Conservation (phyloP, 768 basidiomycete genomes). For the Leucosporidium creatinivorum region DNA sequence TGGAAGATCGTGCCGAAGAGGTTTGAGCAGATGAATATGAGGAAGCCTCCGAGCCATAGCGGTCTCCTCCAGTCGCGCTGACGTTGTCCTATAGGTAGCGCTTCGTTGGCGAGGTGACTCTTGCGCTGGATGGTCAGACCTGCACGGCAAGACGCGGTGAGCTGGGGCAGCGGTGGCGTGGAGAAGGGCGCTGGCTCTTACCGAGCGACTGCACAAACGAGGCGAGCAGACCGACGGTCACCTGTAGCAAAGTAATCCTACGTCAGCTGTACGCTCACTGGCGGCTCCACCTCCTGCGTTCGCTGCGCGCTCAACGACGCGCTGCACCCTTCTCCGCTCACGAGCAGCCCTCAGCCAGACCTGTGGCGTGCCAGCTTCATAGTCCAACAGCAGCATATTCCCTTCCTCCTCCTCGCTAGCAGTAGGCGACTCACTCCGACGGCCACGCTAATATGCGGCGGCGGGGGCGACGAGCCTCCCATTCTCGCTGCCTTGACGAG, state of each 20-base stretch:
- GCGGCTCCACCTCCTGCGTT: too few relatives aligned
- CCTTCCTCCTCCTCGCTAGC: not conserved
- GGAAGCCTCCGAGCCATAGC: conserved; percentile 82
- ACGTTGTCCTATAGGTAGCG: conserved; percentile 57
- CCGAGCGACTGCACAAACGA: conserved; percentile 81
- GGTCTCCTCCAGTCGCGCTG: conserved; percentile 70
- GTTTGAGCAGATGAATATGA: conserved; percentile 80
- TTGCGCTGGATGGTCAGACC: conserved; percentile 86
- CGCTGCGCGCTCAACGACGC: too few relatives aligned
- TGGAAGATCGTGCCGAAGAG: conserved; percentile 72
- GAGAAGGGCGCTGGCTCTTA: conserved; percentile 24
- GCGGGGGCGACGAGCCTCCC: not conserved
- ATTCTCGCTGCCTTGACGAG: not conserved
- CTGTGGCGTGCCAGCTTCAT: too few relatives aligned
- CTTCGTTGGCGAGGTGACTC: conserved; percentile 78
- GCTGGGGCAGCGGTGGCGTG: not conserved
- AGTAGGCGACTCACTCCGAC: not conserved
- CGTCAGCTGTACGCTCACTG: too few relatives aligned
- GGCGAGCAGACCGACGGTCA: conserved; percentile 62
- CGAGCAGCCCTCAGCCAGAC: not conserved
- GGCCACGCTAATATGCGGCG: not conserved
- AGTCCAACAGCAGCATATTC: not conserved
- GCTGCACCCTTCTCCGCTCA: not conserved
- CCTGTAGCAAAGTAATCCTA: not conserved
- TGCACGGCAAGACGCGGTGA: conserved; percentile 15